Conservation (phyloP, 2,329 filamentous ascomycete species). For the Epichloe sp. region DNA sequence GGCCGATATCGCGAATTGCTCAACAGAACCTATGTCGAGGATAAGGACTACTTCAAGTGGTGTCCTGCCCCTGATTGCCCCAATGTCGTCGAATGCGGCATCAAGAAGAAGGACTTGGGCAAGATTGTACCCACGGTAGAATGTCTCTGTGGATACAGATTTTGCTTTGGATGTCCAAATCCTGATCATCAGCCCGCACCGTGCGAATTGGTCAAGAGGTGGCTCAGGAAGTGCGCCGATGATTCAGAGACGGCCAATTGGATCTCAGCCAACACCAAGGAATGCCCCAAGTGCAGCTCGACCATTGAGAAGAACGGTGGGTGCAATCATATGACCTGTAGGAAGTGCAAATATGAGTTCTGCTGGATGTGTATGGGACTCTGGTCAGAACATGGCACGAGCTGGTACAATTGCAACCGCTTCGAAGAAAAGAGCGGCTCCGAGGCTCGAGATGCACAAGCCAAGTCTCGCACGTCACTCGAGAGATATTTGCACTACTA, state of each 20-base stretch:
- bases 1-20: slow-evolving; percentile 71
- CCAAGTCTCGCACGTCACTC: slow-evolving; percentile 75
- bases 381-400: slow-evolving; percentile 96
- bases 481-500: slow-evolving; percentile 99
- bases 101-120: slow-evolving; percentile 78
- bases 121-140: slow-evolving; percentile 81
- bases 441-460: slow-evolving; percentile 83
- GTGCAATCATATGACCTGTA: slow-evolving; percentile 95
- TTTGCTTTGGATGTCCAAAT: slow-evolving; percentile 90
- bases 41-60: slow-evolving; percentile 93
- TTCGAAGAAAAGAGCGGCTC: slow-evolving; percentile 92
- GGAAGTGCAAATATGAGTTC: slow-evolving; percentile 92
- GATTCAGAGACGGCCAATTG: slow-evolving; percentile 98
- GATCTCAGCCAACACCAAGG: slow-evolving; percentile 98
- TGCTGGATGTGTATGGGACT: slow-evolving; percentile 99
- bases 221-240: slow-evolving; percentile 97
- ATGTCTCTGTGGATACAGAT: slow-evolving; percentile 72
- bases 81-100: slow-evolving; percentile 76
- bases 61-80: slow-evolving; percentile 95
- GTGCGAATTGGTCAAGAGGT: slow-evolving; percentile 81
- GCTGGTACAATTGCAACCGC: slow-evolving; percentile 98
- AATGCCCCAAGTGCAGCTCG: slow-evolving; percentile 89
- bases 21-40: slow-evolving; percentile 90
- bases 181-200: slow-evolving; percentile 89
- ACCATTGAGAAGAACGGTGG: slow-evolving; percentile 99